Percentiles rank a stretch among this genome's conserved stretches.
phyloP scores from a whole-genome alignment of 1,284 basidiomycete genomes.

The Ganoderma meredithae region DNA sequence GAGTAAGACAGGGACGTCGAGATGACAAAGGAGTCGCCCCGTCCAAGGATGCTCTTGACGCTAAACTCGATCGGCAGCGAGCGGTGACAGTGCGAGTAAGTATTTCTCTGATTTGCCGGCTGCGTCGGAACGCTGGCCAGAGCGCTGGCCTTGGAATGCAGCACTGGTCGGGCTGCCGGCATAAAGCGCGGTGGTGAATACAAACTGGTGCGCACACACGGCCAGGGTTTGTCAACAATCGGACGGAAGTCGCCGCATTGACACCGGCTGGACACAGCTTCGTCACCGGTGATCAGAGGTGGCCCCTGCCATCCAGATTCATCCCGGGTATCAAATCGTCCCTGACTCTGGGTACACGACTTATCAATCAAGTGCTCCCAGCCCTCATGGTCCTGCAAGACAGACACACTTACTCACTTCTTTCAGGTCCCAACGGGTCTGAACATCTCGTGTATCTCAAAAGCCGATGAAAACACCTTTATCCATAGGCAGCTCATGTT shows the following conservation, averaged over 20 bases:
- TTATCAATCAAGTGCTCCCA: no score
- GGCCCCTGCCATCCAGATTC: background rate
- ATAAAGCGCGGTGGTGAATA: background rate
- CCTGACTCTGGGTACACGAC: background rate
- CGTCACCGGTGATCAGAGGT: background rate
- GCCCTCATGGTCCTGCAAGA: no score
- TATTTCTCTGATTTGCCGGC: slow-evolving; percentile 17
- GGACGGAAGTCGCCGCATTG: background rate
- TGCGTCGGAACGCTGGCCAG: slow-evolving; percentile 3
- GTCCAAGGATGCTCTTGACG: slow-evolving; percentile 2
- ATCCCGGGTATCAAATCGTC: background rate
- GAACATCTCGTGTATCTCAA: no score
- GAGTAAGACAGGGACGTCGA: background rate
- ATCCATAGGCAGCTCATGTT: no score
- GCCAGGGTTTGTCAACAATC: background rate
- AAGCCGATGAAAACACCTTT: no score
- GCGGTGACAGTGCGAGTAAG: background rate
- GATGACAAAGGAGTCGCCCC: slow-evolving; percentile 23
- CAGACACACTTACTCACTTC: no score
- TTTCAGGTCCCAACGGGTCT: no score
- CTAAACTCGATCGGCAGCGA: background rate
- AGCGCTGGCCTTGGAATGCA: background rate
- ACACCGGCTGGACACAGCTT: background rate
- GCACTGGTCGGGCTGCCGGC: background rate
- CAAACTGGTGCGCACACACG: background rate